Conservation (phyloP, 345 rosid genomes). For the Carallia brachiata region DNA sequence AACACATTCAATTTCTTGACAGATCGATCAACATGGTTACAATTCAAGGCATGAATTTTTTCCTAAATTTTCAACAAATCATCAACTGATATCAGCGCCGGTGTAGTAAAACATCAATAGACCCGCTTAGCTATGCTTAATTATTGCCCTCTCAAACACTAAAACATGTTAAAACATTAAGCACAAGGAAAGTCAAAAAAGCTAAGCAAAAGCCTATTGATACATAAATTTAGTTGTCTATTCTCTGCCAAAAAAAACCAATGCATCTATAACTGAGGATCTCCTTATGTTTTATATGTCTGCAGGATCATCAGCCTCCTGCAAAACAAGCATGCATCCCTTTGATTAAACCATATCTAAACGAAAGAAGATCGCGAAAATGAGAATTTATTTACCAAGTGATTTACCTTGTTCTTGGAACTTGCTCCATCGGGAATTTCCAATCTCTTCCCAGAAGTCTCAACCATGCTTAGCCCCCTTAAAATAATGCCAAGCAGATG, state of each 20-base stretch:
- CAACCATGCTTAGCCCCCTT: conserved; percentile 48
- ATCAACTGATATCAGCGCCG: no score
- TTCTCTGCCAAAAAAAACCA: not conserved
- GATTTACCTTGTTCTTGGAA: conserved; percentile 42
- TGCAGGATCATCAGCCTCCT: conserved; percentile 34
- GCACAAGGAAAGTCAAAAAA: not conserved
- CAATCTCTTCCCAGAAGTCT: conserved; percentile 41
- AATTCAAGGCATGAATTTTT: no score
- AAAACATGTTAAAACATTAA: no score
- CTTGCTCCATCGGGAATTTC: conserved; percentile 46
- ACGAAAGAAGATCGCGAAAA: not conserved
- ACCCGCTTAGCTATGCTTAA: no score
- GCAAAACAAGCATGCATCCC: conserved; percentile 8
- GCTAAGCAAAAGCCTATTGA: not conserved
- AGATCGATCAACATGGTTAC: no score
- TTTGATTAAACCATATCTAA: not conserved
- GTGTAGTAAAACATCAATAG: no score
- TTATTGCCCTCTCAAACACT: no score
- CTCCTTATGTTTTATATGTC: conserved; percentile 29
- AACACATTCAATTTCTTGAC: no score
- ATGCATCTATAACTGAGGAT: not conserved
- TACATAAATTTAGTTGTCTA: conserved; percentile 4
- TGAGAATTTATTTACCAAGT: not conserved
- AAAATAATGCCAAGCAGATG: not conserved
- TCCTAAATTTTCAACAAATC: no score